phyloP scores from a whole-genome alignment of 768 basidiomycete genomes.

The Phylloporus sp. region DNA sequence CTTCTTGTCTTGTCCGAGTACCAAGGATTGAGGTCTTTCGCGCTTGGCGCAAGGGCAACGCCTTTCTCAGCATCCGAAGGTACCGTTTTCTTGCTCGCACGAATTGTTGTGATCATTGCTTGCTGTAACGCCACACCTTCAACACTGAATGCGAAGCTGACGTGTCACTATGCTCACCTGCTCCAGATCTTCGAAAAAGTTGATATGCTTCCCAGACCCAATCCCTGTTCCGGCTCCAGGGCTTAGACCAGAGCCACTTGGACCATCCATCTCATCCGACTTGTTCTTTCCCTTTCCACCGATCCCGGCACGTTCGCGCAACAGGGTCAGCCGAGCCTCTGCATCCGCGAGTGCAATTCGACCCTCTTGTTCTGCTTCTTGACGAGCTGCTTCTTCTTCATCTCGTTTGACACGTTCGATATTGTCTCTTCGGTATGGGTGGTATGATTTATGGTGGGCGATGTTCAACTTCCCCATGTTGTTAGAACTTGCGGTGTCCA shows the following conservation, averaged over 20 bases:
- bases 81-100: conserved; percentile 45
- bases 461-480: conserved; percentile 83
- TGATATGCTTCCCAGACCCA: conserved; percentile 64
- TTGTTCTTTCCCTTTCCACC: conserved; percentile 35
- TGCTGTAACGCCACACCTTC: conserved; percentile 31
- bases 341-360: conserved; percentile 74
- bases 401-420: conserved; percentile 76
- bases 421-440: conserved; percentile 81
- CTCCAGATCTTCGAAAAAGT: conserved; percentile 81
- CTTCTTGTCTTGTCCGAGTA: conserved; percentile 42
- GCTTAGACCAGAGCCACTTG: background rate
- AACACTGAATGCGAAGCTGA: background rate
- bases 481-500: background rate
- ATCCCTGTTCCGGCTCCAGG: background rate
- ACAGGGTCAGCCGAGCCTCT: conserved; percentile 66
- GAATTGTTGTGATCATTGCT: conserved; percentile 43
- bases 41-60: conserved; percentile 66
- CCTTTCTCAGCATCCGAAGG: conserved; percentile 64
- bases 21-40: conserved; percentile 80
- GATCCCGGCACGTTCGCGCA: conserved; percentile 59
- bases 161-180: conserved; percentile 38
- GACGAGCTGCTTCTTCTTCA: conserved; percentile 70
- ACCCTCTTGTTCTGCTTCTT: conserved; percentile 69
- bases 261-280: conserved; percentile 29
- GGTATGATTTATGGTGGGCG: conserved; percentile 89